These are phyloP conservation scores for Calocybe cyanea DNA, from an alignment of 768 basidiomycete species.

Conservation along the genomic window DNA sequence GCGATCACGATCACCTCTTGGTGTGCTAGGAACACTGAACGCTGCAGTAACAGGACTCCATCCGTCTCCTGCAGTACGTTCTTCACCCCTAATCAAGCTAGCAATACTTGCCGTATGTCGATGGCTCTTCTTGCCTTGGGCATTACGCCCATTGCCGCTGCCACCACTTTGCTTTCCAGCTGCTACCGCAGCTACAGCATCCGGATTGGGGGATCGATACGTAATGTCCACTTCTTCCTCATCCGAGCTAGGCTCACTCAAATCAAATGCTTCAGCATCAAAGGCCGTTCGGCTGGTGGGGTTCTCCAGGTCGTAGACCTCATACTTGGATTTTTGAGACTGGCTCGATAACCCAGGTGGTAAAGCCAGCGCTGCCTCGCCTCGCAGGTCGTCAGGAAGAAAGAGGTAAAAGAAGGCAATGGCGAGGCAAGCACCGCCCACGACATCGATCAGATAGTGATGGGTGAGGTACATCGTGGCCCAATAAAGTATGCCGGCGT, in stretches of 20 bases:
- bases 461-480: conserved; percentile 98
- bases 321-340: conserved; percentile 58
- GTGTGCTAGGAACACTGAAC: conserved; percentile 10
- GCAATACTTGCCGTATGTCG: conserved; percentile 83
- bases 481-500: conserved; percentile 90
- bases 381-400: conserved; percentile 77
- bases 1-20: background rate
- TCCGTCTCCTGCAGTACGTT: conserved; percentile 71
- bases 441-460: conserved; percentile 98
- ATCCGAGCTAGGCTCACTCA: conserved; percentile 54
- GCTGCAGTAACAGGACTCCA: conserved; percentile 67
- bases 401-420: conserved; percentile 83
- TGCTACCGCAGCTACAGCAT: conserved; percentile 30
- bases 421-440: conserved; percentile 88
- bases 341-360: conserved; percentile 32
- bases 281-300: conserved; percentile 38
- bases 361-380: conserved; percentile 43
- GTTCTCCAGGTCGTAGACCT: conserved; percentile 72
- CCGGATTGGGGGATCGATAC: conserved; percentile 61
- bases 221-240: conserved; percentile 67
- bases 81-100: conserved; percentile 73
- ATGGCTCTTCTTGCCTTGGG: conserved; percentile 43
- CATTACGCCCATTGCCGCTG: conserved; percentile 18
- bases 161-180: conserved; percentile 17
- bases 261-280: conserved; percentile 52